These are phyloP conservation scores for Magnolia officinalis DNA, from an alignment of 164 flowering plant genomes.

Conservation along the genomic window DNA sequence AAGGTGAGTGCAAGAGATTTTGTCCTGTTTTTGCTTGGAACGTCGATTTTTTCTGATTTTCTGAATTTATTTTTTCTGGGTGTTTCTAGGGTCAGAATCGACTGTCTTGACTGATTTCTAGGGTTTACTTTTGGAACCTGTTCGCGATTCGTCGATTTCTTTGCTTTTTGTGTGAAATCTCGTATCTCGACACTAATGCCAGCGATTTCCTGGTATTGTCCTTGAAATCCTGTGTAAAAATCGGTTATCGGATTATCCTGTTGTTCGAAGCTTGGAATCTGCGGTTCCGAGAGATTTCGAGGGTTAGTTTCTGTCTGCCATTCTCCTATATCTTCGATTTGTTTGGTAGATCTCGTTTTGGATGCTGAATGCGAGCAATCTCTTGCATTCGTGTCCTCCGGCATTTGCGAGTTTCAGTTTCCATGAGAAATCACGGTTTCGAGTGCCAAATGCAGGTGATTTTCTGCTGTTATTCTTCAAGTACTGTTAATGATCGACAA, in stretches of 20 bases:
- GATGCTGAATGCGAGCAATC: not conserved
- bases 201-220: not conserved
- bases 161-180: conserved; percentile 1
- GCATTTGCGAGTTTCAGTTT: not conserved
- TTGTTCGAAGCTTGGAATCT: not conserved
- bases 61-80: not conserved
- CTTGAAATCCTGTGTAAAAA: not conserved
- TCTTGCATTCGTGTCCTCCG: not conserved
- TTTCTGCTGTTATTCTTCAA: too few relatives aligned
- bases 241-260: not conserved
- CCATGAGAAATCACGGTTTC: not conserved
- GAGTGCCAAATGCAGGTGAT: not conserved
- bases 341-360: not conserved
- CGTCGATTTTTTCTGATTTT: not conserved
- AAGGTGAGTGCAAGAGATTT: not conserved
- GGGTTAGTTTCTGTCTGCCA: not conserved
- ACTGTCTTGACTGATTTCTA: conserved; percentile 5
- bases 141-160: not conserved
- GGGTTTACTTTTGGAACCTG: conserved; percentile 9
- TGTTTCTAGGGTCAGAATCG: not conserved
- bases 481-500: too few relatives aligned
- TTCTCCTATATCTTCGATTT: not conserved
- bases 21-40: not conserved
- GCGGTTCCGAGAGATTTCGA: not conserved
- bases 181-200: not conserved